Conservation (phyloP, 257 asterid genomes). For the Asclepias syriaca region DNA sequence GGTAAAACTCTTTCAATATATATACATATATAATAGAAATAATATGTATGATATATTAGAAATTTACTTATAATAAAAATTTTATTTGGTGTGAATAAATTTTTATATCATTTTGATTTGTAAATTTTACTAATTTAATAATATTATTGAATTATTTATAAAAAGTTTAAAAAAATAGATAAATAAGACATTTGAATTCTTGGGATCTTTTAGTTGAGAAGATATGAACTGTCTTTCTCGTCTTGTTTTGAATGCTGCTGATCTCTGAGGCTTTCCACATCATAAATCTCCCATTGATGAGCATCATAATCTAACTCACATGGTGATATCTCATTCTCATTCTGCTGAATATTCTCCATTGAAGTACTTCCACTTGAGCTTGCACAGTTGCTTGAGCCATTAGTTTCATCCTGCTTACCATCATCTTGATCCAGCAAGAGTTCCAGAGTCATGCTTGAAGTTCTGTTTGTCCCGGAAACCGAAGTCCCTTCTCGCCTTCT, state of each 20-base stretch:
- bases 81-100: too few relatives aligned
- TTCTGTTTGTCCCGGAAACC: slow-evolving; percentile 10
- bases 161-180: too few relatives aligned
- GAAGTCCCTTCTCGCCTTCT: slow-evolving; percentile 32
- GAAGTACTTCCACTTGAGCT: neutral
- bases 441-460: slow-evolving; percentile 37
- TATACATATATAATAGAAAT: too few relatives aligned
- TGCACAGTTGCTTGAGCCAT: slow-evolving; percentile 10
- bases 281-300: neutral
- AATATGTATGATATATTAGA: too few relatives aligned
- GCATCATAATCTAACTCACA: neutral
- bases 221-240: neutral
- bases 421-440: slow-evolving; percentile 20
- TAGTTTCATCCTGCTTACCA: neutral
- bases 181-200: too few relatives aligned
- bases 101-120: too few relatives aligned
- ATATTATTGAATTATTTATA: too few relatives aligned
- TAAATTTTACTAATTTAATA: too few relatives aligned
- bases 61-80: too few relatives aligned
- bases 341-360: neutral
- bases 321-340: slow-evolving; percentile 18
- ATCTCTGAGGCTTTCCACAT: neutral
- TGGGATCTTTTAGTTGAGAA: neutral
- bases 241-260: neutral
- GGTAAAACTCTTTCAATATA: too few relatives aligned